Evolutionary conservation across 768 basidiomycete species (phyloP).

Genomic region (Fomitopsis pulvina): DNA sequence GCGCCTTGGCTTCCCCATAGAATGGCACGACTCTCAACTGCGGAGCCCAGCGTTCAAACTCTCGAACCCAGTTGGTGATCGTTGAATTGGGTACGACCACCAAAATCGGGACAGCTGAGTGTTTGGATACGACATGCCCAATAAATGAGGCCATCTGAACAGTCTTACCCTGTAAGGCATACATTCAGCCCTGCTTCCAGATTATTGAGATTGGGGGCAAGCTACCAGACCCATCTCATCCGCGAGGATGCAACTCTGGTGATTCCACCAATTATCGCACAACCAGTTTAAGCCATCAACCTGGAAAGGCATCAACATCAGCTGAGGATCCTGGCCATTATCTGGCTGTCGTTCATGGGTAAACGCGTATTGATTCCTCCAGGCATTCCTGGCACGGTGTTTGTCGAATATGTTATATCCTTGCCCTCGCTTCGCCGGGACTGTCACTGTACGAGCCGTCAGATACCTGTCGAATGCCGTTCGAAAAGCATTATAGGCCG

Average conservation of each 20-base stretch:
- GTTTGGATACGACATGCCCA: constrained; percentile 51
- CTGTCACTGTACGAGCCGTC: constrained; percentile 48
- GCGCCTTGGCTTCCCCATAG: constrained; percentile 72
- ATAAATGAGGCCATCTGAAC: constrained; percentile 88
- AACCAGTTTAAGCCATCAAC: constrained; percentile 83
- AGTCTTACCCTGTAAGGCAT: constrained; percentile 65
- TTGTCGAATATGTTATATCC: constrained; percentile 41
- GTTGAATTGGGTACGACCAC: constrained; percentile 97
- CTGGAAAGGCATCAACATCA: constrained; percentile 86
- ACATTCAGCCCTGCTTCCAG: background rate
- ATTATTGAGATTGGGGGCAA: constrained; percentile 4
- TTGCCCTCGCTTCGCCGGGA: constrained; percentile 42
- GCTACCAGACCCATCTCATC: constrained; percentile 95
- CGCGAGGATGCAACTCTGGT: constrained; percentile 82
- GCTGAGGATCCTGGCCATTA: constrained; percentile 55
- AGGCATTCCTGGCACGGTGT: constrained; percentile 38
- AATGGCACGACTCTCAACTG: constrained; percentile 74
- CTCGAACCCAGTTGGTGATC: constrained; percentile 91
- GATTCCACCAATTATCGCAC: constrained; percentile 82
- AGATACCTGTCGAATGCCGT: constrained; percentile 65
- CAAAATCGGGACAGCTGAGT: constrained; percentile 68
- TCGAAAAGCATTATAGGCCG: constrained; percentile 57
- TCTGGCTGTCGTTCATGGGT: constrained; percentile 49
- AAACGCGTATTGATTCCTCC: constrained; percentile 38
- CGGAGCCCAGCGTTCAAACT: constrained; percentile 86